These are phyloP conservation scores for Hypoxylon sp. DNA, from an alignment of 2,329 filamentous ascomycete genomes.

Conservation along the genomic window DNA sequence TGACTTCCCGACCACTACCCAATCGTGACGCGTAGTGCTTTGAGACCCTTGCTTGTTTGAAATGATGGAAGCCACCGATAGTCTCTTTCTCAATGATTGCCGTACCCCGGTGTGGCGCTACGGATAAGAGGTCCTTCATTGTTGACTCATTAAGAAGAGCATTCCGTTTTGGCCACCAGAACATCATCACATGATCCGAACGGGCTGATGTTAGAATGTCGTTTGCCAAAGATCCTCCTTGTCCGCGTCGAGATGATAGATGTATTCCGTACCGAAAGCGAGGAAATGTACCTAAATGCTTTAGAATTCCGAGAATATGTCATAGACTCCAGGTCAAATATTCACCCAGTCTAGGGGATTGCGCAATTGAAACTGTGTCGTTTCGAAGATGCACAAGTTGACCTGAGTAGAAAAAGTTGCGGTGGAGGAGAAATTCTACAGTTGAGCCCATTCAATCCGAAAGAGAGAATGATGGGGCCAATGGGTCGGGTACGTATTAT, in stretches of 20 bases:
- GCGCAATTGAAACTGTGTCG: conserved; percentile 11
- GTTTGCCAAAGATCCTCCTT: conserved; percentile 36
- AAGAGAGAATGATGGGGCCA: conserved; percentile 19
- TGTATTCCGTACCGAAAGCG: neutral
- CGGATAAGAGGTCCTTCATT: conserved; percentile 24
- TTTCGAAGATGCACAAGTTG: conserved; percentile 29
- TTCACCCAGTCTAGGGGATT: neutral
- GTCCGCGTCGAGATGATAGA: conserved; percentile 22
- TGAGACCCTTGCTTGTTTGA: conserved; percentile 47
- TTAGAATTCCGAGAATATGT: neutral
- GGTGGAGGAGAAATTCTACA: conserved; percentile 33
- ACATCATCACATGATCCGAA: conserved; percentile 41
- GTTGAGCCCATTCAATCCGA: conserved; percentile 26
- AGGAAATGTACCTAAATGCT: neutral
- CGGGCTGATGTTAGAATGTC: conserved; percentile 40
- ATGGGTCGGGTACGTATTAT: conserved; percentile 11
- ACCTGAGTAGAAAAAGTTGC: conserved; percentile 24
- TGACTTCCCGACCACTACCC: conserved; percentile 46
- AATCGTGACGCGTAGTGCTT: conserved; percentile 52
- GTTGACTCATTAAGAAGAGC: conserved; percentile 46
- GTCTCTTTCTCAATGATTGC: conserved; percentile 27
- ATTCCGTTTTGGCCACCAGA: conserved; percentile 31
- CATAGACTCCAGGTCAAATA: conserved; percentile 8
- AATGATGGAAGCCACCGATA: conserved; percentile 51
- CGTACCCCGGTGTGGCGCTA: conserved; percentile 31